These are phyloP conservation scores for Phytophthora pluvialis DNA, from an alignment of 352 stramenopile genomes.

Conservation along the genomic window DNA sequence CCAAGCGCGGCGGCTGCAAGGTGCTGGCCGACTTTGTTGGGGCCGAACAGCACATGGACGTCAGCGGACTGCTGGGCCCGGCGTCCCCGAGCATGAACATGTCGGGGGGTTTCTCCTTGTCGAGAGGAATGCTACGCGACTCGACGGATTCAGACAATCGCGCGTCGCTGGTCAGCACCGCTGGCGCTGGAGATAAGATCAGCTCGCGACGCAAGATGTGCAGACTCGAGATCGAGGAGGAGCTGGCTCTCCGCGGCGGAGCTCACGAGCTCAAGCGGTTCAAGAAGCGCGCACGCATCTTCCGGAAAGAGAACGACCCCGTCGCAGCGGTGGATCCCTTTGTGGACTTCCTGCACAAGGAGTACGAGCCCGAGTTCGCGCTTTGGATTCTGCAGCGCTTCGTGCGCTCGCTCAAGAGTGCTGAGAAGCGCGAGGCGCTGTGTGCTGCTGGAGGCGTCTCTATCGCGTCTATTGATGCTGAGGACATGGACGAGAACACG, in stretches of 20 bases:
- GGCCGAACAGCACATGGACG: slow-evolving; percentile 57
- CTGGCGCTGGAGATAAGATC: slow-evolving; percentile 25
- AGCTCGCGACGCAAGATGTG: slow-evolving; percentile 46
- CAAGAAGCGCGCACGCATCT: slow-evolving; percentile 68
- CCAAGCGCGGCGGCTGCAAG: slow-evolving; percentile 51
- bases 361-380: slow-evolving; percentile 63
- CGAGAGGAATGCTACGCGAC: slow-evolving; percentile 26
- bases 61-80: slow-evolving; percentile 30
- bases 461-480: slow-evolving; percentile 24
- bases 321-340: slow-evolving; percentile 52
- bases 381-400: slow-evolving; percentile 65
- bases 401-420: slow-evolving; percentile 55
- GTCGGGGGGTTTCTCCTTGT: slow-evolving; percentile 35
- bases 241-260: slow-evolving; percentile 53
- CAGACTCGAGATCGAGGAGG: slow-evolving; percentile 77
- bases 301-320: slow-evolving; percentile 77
- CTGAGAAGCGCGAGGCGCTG: slow-evolving; percentile 61
- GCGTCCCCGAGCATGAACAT: slow-evolving; percentile 32
- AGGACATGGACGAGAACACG: slow-evolving; percentile 25
- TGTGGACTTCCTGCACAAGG: slow-evolving; percentile 55
- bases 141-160: slow-evolving; percentile 40
- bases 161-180: slow-evolving; percentile 25
- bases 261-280: slow-evolving; percentile 68
- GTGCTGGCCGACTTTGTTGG: slow-evolving; percentile 73
- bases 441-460: slow-evolving; percentile 40